Base-by-base conservation (phyloP, 2,329 filamentous ascomycete species). In the Trichophyton schoenleinii region DNA sequence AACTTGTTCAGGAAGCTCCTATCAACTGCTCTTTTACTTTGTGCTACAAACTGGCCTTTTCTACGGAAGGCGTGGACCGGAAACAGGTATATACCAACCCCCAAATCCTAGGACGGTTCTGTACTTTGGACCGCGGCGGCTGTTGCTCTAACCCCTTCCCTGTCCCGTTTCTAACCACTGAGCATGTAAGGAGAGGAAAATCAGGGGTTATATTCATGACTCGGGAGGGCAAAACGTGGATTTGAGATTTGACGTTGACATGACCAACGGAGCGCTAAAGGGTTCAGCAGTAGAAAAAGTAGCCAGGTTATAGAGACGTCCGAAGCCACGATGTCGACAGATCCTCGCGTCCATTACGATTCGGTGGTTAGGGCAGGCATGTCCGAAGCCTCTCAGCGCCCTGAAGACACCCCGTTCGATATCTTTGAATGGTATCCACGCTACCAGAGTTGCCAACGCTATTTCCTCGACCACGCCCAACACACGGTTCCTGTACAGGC, bases 391-490 rank as follows among this genome's bases (percentile, higher is more conserved):
- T 71, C 73, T 5, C 71, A 72, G 22, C 62, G 70, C 22, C 63
- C 73, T 53, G 71, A 73, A 62, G 75, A 77, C 62, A 73, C 77
- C 20, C 25, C 52, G 6, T 84, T 77, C 63, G 76, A 78, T 73
- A 88, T 96, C 65, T 87, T 96, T 71, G 88, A 91, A 63, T 97
- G 94, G 94, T 88, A 95, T 72, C 88, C 89, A 8, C 87, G 88
- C 63, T 95, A 95, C 73, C 87, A 94, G 74, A 91, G 85, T 66
- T 99, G 94, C 75, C 85, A 92, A 67, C 84, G 84, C 62, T 96
- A 92, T 77, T 99, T 97, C 71, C 79, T 97, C 69, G 89, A 96
- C 69, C 86, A 92, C 70, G 90, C 91, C 5, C 92, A 97, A 72
- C 86, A 95, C 73, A 87, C 85, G 65, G 82, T 81, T 18, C 83